phyloP scores from a whole-genome alignment of 768 basidiomycete species.

The Lactarius indigo region DNA sequence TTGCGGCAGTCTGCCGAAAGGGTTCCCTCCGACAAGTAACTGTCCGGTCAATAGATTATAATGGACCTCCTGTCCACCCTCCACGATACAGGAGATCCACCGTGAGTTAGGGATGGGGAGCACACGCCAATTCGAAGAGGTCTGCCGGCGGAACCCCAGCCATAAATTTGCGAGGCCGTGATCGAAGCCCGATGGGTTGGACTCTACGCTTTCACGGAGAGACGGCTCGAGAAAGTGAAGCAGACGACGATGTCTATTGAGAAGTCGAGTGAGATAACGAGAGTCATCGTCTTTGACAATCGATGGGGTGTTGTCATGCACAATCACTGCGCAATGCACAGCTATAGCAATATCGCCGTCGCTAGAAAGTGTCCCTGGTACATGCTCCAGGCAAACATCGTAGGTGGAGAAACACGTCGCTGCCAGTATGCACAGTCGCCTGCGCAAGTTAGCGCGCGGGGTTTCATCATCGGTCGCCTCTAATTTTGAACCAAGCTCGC shows the following conservation, averaged over 20 bases:
- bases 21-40: constrained; percentile 1
- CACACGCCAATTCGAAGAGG: constrained; percentile 4
- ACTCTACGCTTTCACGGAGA: background rate
- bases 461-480: constrained; percentile 1
- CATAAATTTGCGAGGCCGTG: constrained; percentile 3
- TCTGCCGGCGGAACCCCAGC: background rate
- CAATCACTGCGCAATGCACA: constrained; percentile 17
- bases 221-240: background rate
- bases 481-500: background rate
- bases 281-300: background rate
- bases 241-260: background rate
- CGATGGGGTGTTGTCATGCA: constrained; percentile 3
- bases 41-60: constrained; percentile 3
- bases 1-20: constrained; percentile 1
- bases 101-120: constrained; percentile 12
- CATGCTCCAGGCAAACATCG: background rate
- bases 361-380: background rate
- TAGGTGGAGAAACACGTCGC: constrained; percentile 7
- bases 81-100: constrained; percentile 5
- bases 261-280: background rate
- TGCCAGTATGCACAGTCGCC: constrained; percentile 5
- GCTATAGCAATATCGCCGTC: constrained; percentile 7
- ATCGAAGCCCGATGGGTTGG: background rate
- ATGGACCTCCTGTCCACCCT: background rate
- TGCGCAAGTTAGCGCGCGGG: background rate